Evolutionary conservation across 2,329 filamentous ascomycete genomes (phyloP).

Genomic region (Colletotrichum nymphaeae): DNA sequence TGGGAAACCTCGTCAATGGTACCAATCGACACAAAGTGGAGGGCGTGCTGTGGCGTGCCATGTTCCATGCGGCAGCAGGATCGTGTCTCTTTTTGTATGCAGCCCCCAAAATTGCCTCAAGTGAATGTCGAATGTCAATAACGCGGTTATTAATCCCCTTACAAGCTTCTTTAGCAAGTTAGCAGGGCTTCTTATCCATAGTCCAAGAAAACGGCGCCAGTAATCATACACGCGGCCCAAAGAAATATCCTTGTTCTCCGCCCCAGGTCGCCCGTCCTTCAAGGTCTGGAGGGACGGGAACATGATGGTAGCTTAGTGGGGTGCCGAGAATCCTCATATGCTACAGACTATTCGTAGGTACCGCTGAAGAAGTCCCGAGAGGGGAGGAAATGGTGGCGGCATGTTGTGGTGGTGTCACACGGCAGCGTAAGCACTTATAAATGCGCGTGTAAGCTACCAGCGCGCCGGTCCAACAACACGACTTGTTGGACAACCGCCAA

Average conservation of each 20-base stretch:
- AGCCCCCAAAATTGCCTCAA: background rate
- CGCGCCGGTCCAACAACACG: background rate
- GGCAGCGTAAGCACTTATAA: conserved; percentile 15
- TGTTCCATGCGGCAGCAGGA: background rate
- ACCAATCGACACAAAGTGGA: background rate
- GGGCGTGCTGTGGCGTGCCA: background rate
- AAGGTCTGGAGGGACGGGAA: background rate
- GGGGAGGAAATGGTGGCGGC: background rate
- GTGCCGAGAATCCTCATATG: background rate
- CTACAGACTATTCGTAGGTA: background rate
- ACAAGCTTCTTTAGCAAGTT: background rate
- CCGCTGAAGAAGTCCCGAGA: background rate
- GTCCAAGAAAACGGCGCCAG: background rate
- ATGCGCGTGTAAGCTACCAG: background rate
- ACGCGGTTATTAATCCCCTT: background rate
- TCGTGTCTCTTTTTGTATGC: conserved; percentile 25
- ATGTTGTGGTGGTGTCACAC: background rate
- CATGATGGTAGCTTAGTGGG: conserved; percentile 8
- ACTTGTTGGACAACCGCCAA: background rate
- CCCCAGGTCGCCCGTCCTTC: conserved; percentile 8
- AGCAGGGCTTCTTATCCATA: background rate
- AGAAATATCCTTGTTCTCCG: conserved; percentile 16
- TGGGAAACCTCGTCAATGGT: background rate
- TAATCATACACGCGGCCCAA: conserved; percentile 10
- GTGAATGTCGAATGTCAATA: background rate